Evolutionary conservation across 306 rosid genomes (phyloP).

Genomic region (Acacia acuminata): DNA sequence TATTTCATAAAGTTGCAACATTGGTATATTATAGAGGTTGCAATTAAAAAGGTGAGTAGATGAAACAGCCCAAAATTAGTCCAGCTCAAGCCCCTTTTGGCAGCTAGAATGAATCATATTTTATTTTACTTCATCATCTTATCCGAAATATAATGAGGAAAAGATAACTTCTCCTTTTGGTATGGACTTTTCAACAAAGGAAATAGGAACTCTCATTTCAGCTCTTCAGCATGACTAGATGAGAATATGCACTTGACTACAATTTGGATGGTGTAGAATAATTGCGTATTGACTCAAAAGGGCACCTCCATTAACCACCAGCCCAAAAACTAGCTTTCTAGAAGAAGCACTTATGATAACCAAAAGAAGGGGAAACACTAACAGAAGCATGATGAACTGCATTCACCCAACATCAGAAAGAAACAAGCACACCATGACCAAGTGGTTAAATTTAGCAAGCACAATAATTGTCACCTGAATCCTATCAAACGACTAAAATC

Average conservation of each 20-base stretch:
- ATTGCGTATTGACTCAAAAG: not conserved
- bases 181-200: not conserved
- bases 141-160: not conserved
- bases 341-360: not conserved
- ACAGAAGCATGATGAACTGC: not conserved
- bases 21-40: not conserved
- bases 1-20: conserved; percentile 31
- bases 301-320: not conserved
- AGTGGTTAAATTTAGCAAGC: conserved; percentile 8
- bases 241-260: conserved; percentile 20
- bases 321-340: not conserved
- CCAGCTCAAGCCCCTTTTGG: not conserved
- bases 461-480: conserved; percentile 63
- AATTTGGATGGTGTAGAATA: not conserved
- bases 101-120: conserved; percentile 2
- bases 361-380: not conserved
- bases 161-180: not conserved
- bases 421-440: conserved; percentile 6
- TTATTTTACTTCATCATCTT: not conserved
- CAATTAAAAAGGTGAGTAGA: conserved; percentile 9
- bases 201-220: not conserved
- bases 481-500: conserved; percentile 84
- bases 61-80: conserved; percentile 5
- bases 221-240: not conserved
- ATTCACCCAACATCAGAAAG: conserved; percentile 12